Base-by-base conservation (phyloP, 345 rosid genomes). In the Eucalyptus marginata region DNA sequence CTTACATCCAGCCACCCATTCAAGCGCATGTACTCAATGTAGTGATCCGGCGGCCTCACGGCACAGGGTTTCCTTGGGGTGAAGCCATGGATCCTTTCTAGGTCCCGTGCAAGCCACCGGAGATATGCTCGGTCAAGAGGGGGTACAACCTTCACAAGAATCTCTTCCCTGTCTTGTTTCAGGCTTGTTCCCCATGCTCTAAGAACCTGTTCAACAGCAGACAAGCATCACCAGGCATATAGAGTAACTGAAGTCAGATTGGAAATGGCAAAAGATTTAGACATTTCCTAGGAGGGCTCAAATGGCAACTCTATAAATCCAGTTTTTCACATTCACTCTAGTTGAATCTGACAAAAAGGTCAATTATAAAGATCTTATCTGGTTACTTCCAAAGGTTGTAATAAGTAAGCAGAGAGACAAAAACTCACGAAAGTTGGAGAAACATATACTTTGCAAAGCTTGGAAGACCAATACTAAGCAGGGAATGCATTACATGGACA, bases 91-190 rank as follows among this genome's bases (percentile, higher is more conserved):
- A 94, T 91, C 92, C 93, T 96, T 89, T 94, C 94, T 16, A 97
- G 93, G 92, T 96, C 98, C 87, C 96, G 95, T 7, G 94, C 92
- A 62, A 97, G 97, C 98, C 98, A 97, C 76, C 95, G 95, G 13
- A 93, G 52, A 86, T 93, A 95, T 88, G 92, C 93, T 71, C 12
- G 94, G 90, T 96, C 98, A 89, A 96, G 29, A 59, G 97, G 94
- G 85, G 98, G 98, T 88, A 94, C 93, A 52, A 95, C 87, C 93
- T 94, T 96, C 93, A 94, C 40, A 47, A 91, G 90, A 15, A 93
- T 86, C 92, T 92, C 96, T 89, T 92, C 92, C 50, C 93, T 95
- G 90, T 93, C 95, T 90, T 93, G 93, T 94, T 92, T 94, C 87
- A 47, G 94, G 96, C 89, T 95, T 95, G 92, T 94, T 96, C 86